A percentile compares a stretch with the other conserved stretches of the same genome.
These are phyloP conservation scores for Pythium aristosporum DNA, from an alignment of 352 stramenopile species.

Conservation along the genomic window DNA sequence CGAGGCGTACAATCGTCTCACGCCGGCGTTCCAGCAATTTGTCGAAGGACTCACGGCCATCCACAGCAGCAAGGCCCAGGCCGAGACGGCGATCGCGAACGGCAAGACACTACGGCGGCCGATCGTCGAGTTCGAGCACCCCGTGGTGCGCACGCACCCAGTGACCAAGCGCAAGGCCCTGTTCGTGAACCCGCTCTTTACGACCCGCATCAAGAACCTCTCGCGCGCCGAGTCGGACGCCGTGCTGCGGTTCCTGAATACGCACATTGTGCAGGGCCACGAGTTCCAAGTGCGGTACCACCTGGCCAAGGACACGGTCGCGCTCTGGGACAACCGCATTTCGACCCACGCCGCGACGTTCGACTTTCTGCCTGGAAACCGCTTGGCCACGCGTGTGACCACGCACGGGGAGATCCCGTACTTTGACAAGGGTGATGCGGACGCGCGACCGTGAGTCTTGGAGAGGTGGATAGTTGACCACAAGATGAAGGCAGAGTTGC, in stretches of 20 bases:
- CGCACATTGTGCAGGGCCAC: slow-evolving; percentile 33
- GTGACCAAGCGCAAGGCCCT: slow-evolving; percentile 37
- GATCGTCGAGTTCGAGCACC: slow-evolving; percentile 40
- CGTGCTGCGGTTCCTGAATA: slow-evolving; percentile 24
- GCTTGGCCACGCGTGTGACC: slow-evolving; percentile 35
- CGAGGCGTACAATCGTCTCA: slow-evolving; percentile 47
- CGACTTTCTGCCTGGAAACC: slow-evolving; percentile 39
- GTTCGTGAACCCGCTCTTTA: slow-evolving; percentile 42
- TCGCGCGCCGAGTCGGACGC: slow-evolving; percentile 40
- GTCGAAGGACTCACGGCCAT: slow-evolving; percentile 41
- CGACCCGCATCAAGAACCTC: slow-evolving; percentile 37
- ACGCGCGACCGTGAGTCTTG: background rate
- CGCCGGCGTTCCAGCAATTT: slow-evolving; percentile 37
- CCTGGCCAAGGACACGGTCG: slow-evolving; percentile 33
- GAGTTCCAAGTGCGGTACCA: slow-evolving; percentile 42
- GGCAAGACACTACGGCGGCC: slow-evolving; percentile 34
- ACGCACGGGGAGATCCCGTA: slow-evolving; percentile 36
- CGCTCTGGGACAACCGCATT: slow-evolving; percentile 37
- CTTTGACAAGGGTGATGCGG: slow-evolving; percentile 2
- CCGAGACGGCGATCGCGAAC: slow-evolving; percentile 21
- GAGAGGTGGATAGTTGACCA: too few species aligned
- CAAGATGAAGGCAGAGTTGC: too few species aligned
- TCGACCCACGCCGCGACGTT: slow-evolving; percentile 39
- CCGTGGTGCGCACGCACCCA: slow-evolving; percentile 41
- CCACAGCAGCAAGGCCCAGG: slow-evolving; percentile 46